These are phyloP conservation scores for Debaryomyces sp. DNA, from an alignment of 1,139 yeast species.

Conservation along the genomic window DNA sequence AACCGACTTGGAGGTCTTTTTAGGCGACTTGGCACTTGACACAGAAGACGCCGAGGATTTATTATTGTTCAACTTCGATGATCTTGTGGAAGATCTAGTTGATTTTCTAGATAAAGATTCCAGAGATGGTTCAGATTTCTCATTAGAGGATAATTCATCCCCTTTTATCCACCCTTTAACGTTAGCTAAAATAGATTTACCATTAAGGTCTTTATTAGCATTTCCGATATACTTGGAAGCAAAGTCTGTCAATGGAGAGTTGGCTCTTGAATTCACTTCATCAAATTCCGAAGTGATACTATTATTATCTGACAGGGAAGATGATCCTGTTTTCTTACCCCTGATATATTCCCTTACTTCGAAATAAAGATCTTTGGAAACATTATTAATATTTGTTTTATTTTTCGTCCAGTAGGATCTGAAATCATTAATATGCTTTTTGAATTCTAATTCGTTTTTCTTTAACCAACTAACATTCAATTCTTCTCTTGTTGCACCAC, in stretches of 20 bases:
- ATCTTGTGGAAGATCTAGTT: conserved; percentile 9
- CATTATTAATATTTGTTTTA: conserved; percentile 67
- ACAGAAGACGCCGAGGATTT: conserved; percentile 3
- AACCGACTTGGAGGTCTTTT: conserved; percentile 4
- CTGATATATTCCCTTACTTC: conserved; percentile 78
- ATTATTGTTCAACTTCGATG: conserved; percentile 6
- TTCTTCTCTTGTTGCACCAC: conserved; percentile 97
- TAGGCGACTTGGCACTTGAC: conserved; percentile 12
- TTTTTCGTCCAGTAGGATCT: conserved; percentile 81
- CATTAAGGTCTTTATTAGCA: conserved; percentile 49
- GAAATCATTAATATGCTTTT: conserved; percentile 86
- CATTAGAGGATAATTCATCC: conserved; percentile 25
- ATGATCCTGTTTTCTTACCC: conserved; percentile 49
- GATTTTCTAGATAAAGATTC: conserved; percentile 2
- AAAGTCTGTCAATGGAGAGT: conserved; percentile 61
- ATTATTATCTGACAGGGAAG: conserved; percentile 30
- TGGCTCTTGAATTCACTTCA: conserved; percentile 27
- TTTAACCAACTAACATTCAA: conserved; percentile 96
- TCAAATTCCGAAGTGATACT: conserved; percentile 33
- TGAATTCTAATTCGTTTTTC: conserved; percentile 92
- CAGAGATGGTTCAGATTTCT: conserved; percentile 8
- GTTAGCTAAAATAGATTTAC: conserved; percentile 56
- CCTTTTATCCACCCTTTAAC: conserved; percentile 69
- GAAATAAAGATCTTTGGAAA: conserved; percentile 78
- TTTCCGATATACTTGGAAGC: conserved; percentile 64